Percentiles rank a stretch among this genome's conserved stretches.
phyloP scores from a whole-genome alignment of 192 early-diverging fungal species.

The Coemansia sp. region DNA sequence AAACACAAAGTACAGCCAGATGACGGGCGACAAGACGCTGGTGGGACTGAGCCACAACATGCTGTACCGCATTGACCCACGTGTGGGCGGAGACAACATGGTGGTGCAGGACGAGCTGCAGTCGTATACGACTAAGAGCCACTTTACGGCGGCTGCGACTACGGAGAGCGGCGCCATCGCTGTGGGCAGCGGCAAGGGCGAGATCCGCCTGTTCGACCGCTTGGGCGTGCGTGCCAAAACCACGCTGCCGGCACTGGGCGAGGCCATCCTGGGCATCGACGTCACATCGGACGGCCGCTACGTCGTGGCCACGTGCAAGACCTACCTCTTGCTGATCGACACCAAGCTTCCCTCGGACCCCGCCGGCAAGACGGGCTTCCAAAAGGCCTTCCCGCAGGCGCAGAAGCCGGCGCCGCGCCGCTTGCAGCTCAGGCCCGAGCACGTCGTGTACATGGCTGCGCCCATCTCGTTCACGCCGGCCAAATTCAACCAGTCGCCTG shows the following conservation, averaged over 20 bases:
- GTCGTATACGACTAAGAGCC: constrained; percentile 69
- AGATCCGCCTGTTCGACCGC: constrained; percentile 83
- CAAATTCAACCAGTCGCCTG: constrained; percentile 80
- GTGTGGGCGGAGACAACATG: constrained; percentile 68
- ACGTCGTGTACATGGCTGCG: constrained; percentile 78
- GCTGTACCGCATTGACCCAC: constrained; percentile 89
- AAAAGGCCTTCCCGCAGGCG: constrained; percentile 66
- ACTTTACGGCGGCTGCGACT: constrained; percentile 75
- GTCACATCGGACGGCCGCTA: constrained; percentile 84
- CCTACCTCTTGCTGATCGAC: constrained; percentile 83
- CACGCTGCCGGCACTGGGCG: constrained; percentile 80
- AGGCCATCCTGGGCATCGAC: constrained; percentile 88
- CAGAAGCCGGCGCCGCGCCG: constrained; percentile 71
- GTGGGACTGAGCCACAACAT: constrained; percentile 82
- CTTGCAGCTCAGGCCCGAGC: constrained; percentile 84
- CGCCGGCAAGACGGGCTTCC: constrained; percentile 66
- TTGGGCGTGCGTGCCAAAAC: constrained; percentile 86
- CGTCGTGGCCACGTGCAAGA: constrained; percentile 86
- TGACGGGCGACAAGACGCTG: constrained; percentile 73
- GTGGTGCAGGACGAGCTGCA: constrained; percentile 71
- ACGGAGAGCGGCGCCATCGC: constrained; percentile 81
- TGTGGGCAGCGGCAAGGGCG: constrained; percentile 82
- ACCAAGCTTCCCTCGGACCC: constrained; percentile 62
- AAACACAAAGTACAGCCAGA: constrained; percentile 76
- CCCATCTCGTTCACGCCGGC: constrained; percentile 83